Percentiles rank a stretch among this genome's conserved stretches.
These are phyloP conservation scores for Fonsecaea pedrosoi DNA, from an alignment of 2,329 filamentous ascomycete genomes.

Conservation along the genomic window DNA sequence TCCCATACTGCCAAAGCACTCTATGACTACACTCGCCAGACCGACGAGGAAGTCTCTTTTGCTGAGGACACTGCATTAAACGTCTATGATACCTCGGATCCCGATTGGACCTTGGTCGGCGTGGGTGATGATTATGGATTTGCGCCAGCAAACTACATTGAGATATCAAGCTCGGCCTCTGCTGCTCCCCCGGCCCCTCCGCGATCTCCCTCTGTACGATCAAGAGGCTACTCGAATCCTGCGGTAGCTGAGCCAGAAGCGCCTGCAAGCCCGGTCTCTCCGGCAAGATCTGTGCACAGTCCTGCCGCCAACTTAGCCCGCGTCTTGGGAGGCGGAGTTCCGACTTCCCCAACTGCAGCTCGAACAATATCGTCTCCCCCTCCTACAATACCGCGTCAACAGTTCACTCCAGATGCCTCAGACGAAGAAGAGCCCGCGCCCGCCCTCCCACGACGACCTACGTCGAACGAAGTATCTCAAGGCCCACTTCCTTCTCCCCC, in stretches of 20 bases:
- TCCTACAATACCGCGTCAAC: slow-evolving; percentile 54
- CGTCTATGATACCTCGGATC: slow-evolving; percentile 89
- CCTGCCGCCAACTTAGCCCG: slow-evolving; percentile 66
- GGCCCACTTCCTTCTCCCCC: slow-evolving; percentile 63
- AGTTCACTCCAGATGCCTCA: slow-evolving; percentile 71
- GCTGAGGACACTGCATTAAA: slow-evolving; percentile 82
- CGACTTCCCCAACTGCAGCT: slow-evolving; percentile 42
- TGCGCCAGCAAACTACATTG: slow-evolving; percentile 94
- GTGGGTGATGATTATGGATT: slow-evolving; percentile 87
- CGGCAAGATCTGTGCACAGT: slow-evolving; percentile 55
- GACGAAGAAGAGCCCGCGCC: slow-evolving; percentile 69
- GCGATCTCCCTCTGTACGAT: slow-evolving; percentile 53
- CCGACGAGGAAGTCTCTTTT: slow-evolving; percentile 96
- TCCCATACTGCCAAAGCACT: slow-evolving; percentile 80
- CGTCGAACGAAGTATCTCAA: slow-evolving; percentile 57
- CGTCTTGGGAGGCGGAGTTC: slow-evolving; percentile 49
- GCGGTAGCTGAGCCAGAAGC: slow-evolving; percentile 40
- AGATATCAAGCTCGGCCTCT: slow-evolving; percentile 62
- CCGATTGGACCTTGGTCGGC: slow-evolving; percentile 95
- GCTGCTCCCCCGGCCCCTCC: slow-evolving; percentile 3
- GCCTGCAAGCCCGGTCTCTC: slow-evolving; percentile 43
- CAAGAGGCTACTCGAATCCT: slow-evolving; percentile 38
- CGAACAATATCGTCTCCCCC: slow-evolving; percentile 47
- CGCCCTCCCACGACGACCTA: slow-evolving; percentile 67
- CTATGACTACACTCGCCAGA: slow-evolving; percentile 97